Evolutionary conservation across 805 yeast species (phyloP), one percentile per base, ranked within the genome.

Genomic region (Pichia rugopelliculosa): DNA sequence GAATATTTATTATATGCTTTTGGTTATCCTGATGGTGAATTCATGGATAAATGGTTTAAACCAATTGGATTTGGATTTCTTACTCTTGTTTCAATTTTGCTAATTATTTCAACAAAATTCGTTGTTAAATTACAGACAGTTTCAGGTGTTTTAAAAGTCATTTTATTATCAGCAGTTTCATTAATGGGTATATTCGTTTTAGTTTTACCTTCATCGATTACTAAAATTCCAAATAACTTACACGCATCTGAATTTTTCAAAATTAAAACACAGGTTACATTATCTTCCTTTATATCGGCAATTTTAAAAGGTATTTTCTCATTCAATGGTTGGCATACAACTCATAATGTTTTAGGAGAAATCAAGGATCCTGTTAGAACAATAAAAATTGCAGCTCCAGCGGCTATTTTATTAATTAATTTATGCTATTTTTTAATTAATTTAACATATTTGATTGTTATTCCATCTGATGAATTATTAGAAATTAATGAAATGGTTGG

Each of bases 101-200:
- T 84, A 54, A 80, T 87, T 0, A 43, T 74, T 4, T 80, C 87
- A 24, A 76, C 80, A 2, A 74, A 66, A 47, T 72, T 72, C 53
- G 90, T 90, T 0, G 73, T 84, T 1, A 58, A 64, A 15, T 66
- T 82, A 13, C 89, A 84, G 58, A 84, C 83, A 55, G 50, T 76
- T 12, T 61, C 84, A 4, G 91, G 93, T 0, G 71, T 71, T 8
- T 56, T 84, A 58, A 85, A 85, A 59, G 59, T 85, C 41, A 58
- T 67, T 3, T 63, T 84, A 26, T 69, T 84, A 37, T 71, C 63
- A 0, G 59, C 81, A 1, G 76, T 84, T 72, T 69, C 79, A 3
- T 43, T 72, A 5, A 75, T 84, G 0, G 87, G 90, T 0, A 17
- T 81, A 2, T 82, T 79, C 55, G 80, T 77, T 4, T 52, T 78